phyloP scores from a whole-genome alignment of 331 rosid genomes.

The Spiraea crenata region DNA sequence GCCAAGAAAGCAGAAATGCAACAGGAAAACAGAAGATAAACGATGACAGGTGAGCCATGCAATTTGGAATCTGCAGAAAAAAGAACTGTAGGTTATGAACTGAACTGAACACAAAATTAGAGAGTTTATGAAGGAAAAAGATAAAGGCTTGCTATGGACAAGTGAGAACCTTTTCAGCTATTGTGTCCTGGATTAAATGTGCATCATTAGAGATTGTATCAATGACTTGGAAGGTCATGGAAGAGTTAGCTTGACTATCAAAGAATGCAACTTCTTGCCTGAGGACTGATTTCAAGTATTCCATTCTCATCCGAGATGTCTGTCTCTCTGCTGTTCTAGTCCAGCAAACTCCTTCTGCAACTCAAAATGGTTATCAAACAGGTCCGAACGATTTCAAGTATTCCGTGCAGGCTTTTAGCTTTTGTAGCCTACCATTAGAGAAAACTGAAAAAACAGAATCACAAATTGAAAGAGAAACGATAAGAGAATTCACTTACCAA shows the following conservation, averaged over 20 bases:
- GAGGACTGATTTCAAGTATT: constrained; percentile 63
- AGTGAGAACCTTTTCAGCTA: constrained; percentile 61
- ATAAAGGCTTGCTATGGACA: neutral
- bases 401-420: neutral
- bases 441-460: neutral
- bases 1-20: constrained; percentile 61
- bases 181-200: constrained; percentile 64
- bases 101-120: neutral
- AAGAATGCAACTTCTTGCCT: constrained; percentile 80
- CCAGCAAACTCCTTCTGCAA: constrained; percentile 79
- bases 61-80: constrained; percentile 50
- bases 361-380: neutral
- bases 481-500: constrained; percentile 35
- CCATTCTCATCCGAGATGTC: constrained; percentile 60
- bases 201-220: constrained; percentile 68
- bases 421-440: neutral
- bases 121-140: neutral
- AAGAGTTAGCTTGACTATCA: constrained; percentile 51
- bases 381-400: too few relatives aligned
- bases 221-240: constrained; percentile 65
- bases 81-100: neutral
- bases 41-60: constrained; percentile 53
- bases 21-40: constrained; percentile 52
- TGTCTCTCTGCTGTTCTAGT: constrained; percentile 87
- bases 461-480: neutral